A percentile compares a stretch with the other conserved stretches of the same genome.
Conservation (phyloP, 441 rosid species). For the Erodium trifolium region DNA sequence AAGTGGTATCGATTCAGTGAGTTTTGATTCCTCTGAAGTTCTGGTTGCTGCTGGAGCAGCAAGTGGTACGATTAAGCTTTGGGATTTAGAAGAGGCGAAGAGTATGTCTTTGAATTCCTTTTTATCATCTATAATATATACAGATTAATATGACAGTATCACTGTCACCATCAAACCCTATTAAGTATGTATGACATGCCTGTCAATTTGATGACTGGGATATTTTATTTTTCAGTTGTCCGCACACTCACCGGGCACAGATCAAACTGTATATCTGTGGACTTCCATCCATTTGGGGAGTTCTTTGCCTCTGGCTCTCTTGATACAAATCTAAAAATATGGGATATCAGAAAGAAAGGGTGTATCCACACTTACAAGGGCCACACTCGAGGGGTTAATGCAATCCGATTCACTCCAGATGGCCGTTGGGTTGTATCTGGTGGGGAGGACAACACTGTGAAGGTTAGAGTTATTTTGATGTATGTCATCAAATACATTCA, state of each 20-base stretch:
- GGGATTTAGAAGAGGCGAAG: constrained; percentile 99
- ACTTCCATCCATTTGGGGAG: constrained; percentile 98
- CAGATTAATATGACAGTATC: not conserved
- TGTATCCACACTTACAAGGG: constrained; percentile 97
- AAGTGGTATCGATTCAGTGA: constrained; percentile 94
- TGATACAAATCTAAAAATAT: constrained; percentile 95
- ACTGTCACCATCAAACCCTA: not conserved
- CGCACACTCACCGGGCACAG: constrained; percentile 92
- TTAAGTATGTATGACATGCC: constrained; percentile 1
- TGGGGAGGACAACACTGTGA: constrained; percentile 92
- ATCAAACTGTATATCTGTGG: constrained; percentile 91
- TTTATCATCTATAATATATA: not conserved
- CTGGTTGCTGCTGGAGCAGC: constrained; percentile 98
- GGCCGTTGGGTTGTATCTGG: constrained; percentile 99
- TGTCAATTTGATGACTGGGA: constrained; percentile 5
- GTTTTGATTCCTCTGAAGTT: constrained; percentile 87
- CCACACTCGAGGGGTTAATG: constrained; percentile 92
- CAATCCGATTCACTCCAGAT: constrained; percentile 94
- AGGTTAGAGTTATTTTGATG: constrained; percentile 42
- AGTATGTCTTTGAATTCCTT: constrained; percentile 39
- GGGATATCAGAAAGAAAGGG: constrained; percentile 43
- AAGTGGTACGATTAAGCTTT: constrained; percentile 93
- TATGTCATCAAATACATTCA: constrained; percentile 1
- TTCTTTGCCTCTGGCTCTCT: constrained; percentile 96
- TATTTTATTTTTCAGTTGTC: constrained; percentile 44